A percentile compares a stretch with the other conserved stretches of the same genome.
Conservation (phyloP, 495 filamentous ascomycete species). For the Oleoguttula mirabilis region DNA sequence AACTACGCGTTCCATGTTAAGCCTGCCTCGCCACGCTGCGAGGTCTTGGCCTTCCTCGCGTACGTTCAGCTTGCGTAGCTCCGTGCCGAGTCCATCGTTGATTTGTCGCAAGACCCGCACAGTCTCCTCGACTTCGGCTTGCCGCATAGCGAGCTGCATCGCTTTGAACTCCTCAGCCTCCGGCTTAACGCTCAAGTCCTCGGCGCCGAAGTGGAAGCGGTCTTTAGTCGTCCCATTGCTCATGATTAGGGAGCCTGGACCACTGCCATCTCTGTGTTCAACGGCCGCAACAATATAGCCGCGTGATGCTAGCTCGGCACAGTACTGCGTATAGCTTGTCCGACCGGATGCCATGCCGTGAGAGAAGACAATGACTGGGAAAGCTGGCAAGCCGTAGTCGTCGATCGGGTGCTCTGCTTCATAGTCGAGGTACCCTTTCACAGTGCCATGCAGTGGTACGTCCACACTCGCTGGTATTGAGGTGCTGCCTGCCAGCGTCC, state of each 20-base stretch:
- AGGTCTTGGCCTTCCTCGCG: slow-evolving; percentile 21
- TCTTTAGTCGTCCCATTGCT: slow-evolving; percentile 21
- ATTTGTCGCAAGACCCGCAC: slow-evolving; percentile 34
- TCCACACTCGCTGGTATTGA: slow-evolving; percentile 37
- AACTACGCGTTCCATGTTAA: slow-evolving; percentile 31
- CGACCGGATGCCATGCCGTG: slow-evolving; percentile 41
- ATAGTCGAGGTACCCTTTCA: slow-evolving; percentile 11
- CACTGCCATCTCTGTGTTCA: slow-evolving; percentile 44
- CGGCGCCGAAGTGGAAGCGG: slow-evolving; percentile 20
- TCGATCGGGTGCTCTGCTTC: slow-evolving; percentile 13
- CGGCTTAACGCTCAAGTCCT: slow-evolving; percentile 12
- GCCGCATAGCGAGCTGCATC: slow-evolving; percentile 38
- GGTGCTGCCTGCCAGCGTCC: slow-evolving; percentile 30
- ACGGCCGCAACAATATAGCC: slow-evolving; percentile 41
- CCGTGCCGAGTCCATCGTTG: slow-evolving; percentile 32
- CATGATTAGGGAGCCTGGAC: slow-evolving; percentile 36
- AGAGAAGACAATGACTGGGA: slow-evolving; percentile 41
- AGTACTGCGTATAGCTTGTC: slow-evolving; percentile 42
- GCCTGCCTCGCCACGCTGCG: slow-evolving; percentile 27
- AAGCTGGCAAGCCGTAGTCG: slow-evolving; percentile 15
- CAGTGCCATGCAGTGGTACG: slow-evolving; percentile 29
- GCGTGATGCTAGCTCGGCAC: slow-evolving; percentile 41
- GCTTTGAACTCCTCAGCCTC: slow-evolving; percentile 32
- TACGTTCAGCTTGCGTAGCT: slow-evolving; percentile 24
- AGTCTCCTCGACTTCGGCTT: slow-evolving; percentile 42